Conservation (phyloP, 257 asterid species). For the Fraxinus cuspidata region DNA sequence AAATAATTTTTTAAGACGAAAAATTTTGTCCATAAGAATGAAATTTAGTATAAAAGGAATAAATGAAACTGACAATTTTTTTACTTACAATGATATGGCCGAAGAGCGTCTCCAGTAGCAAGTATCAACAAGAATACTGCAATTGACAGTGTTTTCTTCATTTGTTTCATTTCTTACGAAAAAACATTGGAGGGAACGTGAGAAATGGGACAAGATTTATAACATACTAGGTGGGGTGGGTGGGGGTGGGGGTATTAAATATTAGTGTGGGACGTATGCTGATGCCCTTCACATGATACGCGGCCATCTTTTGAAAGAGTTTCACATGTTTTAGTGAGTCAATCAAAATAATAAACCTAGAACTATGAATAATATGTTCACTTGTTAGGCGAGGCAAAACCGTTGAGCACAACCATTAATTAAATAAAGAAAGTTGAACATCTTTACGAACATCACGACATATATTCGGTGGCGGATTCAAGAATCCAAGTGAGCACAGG, state of each 20-base stretch:
- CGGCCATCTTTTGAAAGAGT: slow-evolving; percentile 43
- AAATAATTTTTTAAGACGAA: too few species aligned
- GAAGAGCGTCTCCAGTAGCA: slow-evolving; percentile 43
- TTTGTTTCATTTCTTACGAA: slow-evolving; percentile 14
- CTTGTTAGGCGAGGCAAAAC: not conserved
- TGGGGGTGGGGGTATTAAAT: slow-evolving; percentile 23
- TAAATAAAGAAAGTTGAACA: not conserved
- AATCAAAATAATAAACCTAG: slow-evolving; percentile 17
- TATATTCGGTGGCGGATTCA: too few species aligned
- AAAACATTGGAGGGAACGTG: slow-evolving; percentile 11
- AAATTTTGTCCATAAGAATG: too few species aligned
- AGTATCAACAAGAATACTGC: slow-evolving; percentile 42
- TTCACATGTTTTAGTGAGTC: slow-evolving; percentile 60
- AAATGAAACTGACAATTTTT: not conserved
- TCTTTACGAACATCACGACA: not conserved
- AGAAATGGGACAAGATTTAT: slow-evolving; percentile 28
- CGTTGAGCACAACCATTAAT: not conserved
- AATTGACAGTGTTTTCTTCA: slow-evolving; percentile 28
- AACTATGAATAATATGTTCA: not conserved
- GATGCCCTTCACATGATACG: slow-evolving; percentile 77
- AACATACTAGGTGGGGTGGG: slow-evolving; percentile 2
- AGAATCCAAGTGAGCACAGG: too few species aligned
- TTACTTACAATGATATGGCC: slow-evolving; percentile 62
- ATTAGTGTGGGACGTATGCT: slow-evolving; percentile 47
- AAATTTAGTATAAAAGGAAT: too few species aligned